Conservation (phyloP, 176 grass and related monocot species). For the Thinopyrum elongatum region DNA sequence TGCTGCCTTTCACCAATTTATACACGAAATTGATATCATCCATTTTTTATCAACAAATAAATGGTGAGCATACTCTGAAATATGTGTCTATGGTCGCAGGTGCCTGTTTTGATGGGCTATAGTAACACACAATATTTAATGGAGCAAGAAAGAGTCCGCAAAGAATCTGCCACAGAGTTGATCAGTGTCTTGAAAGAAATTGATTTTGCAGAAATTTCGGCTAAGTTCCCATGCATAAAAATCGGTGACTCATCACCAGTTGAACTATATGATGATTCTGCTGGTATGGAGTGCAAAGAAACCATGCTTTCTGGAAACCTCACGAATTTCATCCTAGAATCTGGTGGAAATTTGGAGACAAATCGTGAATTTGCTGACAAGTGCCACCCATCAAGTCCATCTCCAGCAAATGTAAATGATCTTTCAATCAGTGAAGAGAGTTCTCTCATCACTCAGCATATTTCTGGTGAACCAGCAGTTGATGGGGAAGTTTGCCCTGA, state of each 20-base stretch:
- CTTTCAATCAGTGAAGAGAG: slow-evolving; percentile 34
- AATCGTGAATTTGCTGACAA: slow-evolving; percentile 33
- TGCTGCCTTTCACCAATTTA: slow-evolving; percentile 2
- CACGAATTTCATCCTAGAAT: slow-evolving; percentile 36
- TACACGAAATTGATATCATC: slow-evolving; percentile 14
- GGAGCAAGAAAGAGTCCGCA: slow-evolving; percentile 53
- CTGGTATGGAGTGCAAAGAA: slow-evolving; percentile 34
- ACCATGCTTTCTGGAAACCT: slow-evolving; percentile 43
- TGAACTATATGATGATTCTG: slow-evolving; percentile 69
- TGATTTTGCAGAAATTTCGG: slow-evolving; percentile 51
- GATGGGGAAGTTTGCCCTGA: slow-evolving; percentile 1
- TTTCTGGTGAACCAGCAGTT: slow-evolving; percentile 36
- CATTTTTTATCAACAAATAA: slow-evolving; percentile 30
- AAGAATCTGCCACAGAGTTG: slow-evolving; percentile 39
- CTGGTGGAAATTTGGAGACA: slow-evolving; percentile 50
- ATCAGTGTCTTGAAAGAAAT: slow-evolving; percentile 60
- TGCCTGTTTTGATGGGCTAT: slow-evolving; percentile 67
- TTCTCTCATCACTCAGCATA: neutral
- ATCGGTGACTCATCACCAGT: slow-evolving; percentile 69
- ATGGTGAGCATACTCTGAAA: slow-evolving; percentile 24
- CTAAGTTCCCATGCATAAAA: slow-evolving; percentile 81
- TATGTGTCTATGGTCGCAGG: slow-evolving; percentile 45
- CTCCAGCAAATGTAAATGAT: slow-evolving; percentile 25
- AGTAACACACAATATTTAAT: slow-evolving; percentile 54
- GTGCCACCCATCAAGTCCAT: slow-evolving; percentile 30